Evolutionary conservation across 345 rosid genomes (phyloP).

Genomic region (Arabis alpina): DNA sequence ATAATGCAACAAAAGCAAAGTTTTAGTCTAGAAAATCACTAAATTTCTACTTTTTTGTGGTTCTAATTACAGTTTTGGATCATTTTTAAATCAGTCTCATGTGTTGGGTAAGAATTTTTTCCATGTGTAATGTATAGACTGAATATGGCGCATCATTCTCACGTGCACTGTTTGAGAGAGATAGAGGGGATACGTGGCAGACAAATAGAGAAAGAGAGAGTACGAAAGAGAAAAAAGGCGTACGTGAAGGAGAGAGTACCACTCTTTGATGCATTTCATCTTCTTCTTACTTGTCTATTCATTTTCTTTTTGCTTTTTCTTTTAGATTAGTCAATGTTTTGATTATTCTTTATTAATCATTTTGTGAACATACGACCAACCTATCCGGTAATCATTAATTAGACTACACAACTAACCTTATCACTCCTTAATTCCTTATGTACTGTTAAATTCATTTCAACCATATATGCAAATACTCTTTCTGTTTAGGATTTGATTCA

Average conservation of each 20-base stretch:
- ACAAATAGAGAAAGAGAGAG: conserved; percentile 12
- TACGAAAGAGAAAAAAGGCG: conserved; percentile 6
- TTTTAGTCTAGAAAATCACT: not conserved
- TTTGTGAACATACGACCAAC: conserved; percentile 10
- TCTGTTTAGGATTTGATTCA: not conserved
- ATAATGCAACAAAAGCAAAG: not conserved
- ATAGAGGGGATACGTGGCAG: not conserved
- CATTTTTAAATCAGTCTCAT: not conserved
- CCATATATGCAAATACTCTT: too few relatives aligned
- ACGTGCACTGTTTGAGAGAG: conserved; percentile 28
- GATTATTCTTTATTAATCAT: not conserved
- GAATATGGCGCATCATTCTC: conserved; percentile 24
- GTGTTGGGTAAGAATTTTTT: conserved; percentile 5
- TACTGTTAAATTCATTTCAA: too few relatives aligned
- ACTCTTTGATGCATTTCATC: conserved; percentile 27
- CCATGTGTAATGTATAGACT: conserved; percentile 24
- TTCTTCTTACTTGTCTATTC: conserved; percentile 19
- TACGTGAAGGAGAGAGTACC: conserved; percentile 24
- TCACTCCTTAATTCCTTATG: too few relatives aligned
- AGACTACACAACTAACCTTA: conserved; percentile 1
- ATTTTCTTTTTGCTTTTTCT: conserved; percentile 8
- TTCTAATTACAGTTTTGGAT: not conserved
- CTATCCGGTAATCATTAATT: conserved; percentile 24
- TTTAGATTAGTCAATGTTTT: not conserved
- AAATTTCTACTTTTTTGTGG: not conserved